These are phyloP conservation scores for Blastobotrys aristatus DNA, from an alignment of 1,139 yeast species.

Conservation along the genomic window DNA sequence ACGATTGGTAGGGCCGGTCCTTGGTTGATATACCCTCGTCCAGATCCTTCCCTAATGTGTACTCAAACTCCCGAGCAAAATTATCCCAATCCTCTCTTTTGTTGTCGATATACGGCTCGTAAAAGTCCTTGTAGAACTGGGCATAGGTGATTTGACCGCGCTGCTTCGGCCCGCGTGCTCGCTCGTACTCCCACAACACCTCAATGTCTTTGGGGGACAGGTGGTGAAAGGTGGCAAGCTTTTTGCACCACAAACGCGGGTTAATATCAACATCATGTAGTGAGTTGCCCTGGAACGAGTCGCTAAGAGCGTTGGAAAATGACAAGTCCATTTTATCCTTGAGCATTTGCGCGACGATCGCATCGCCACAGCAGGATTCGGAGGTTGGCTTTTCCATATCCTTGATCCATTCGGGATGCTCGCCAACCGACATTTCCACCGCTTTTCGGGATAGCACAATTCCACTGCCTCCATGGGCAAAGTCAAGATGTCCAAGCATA, in stretches of 20 bases:
- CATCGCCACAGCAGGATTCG: conserved; percentile 34
- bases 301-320: conserved; percentile 11
- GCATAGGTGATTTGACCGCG: conserved; percentile 24
- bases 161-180: conserved; percentile 23
- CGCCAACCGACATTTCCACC: conserved; percentile 26
- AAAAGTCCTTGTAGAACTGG: conserved; percentile 34
- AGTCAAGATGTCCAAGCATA: conserved; percentile 24
- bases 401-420: conserved; percentile 24
- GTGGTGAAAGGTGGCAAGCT: conserved; percentile 36
- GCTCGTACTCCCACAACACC: conserved; percentile 36
- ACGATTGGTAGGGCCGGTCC: conserved; percentile 21
- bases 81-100: conserved; percentile 24
- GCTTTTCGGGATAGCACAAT: conserved; percentile 34
- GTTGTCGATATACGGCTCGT: conserved; percentile 30
- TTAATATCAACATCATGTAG: no score
- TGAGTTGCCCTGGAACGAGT: not conserved
- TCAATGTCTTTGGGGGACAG: conserved; percentile 33
- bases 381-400: conserved; percentile 28
- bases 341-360: conserved; percentile 30
- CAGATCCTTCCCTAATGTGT: conserved; percentile 14
- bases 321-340: conserved; percentile 21
- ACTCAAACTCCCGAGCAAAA: conserved; percentile 20
- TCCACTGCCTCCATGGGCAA: conserved; percentile 40
- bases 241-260: conserved; percentile 38
- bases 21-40: conserved; percentile 5